Base-by-base conservation (phyloP, 208 protist species). In the Borovskyia barvae region DNA sequence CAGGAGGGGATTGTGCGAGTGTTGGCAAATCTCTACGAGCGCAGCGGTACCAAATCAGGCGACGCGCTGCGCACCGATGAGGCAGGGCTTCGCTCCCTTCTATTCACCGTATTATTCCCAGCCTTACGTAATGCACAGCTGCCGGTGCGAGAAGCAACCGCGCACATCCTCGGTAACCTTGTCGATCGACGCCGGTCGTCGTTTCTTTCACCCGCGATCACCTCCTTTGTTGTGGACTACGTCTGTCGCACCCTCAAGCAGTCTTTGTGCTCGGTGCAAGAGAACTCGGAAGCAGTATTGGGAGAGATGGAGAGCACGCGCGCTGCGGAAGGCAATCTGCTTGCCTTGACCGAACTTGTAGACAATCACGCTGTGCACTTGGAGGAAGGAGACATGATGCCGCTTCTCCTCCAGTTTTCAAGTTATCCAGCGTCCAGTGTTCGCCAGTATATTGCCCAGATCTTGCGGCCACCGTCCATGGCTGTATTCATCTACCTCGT, bases 371-470 rank as follows among this genome's bases (percentile, higher is more conserved):
- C 50, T 4, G 26, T 53, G n/a, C 55, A 30, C 40, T 43, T 47
- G 29, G 45, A 41, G 26, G 29, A 57, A 28, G 22, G 20, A 20
- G 42, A 9, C 15, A 11, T 66, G 14, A 70, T 70, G 41, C 52
- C 55, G 45, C 64, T 88, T 56, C 70, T 93, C 29, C 52, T 77
- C 61, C 49, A 42, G 42, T 60, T 87, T 19, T 66, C 82, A 42
- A 55, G 65, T 42, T 72, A 89, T 55, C 75, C 81, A 8, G 87
- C 87, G 22, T 79, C 83, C 5, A 91, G 81, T 37, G 73, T 93
- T 49, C 77, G 87, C 6, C 83, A 90, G 65, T 80, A 75, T 30
- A 77, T 93, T 14, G 83, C 87, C 26, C 77, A 79, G 50, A 67
- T 75, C 25, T 82, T 87, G 33, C 66, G 77, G 19, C 75, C 73